A percentile compares a stretch with the other conserved stretches of the same genome.
phyloP scores from a whole-genome alignment of 306 rosid species.

The Quercus ilex region DNA sequence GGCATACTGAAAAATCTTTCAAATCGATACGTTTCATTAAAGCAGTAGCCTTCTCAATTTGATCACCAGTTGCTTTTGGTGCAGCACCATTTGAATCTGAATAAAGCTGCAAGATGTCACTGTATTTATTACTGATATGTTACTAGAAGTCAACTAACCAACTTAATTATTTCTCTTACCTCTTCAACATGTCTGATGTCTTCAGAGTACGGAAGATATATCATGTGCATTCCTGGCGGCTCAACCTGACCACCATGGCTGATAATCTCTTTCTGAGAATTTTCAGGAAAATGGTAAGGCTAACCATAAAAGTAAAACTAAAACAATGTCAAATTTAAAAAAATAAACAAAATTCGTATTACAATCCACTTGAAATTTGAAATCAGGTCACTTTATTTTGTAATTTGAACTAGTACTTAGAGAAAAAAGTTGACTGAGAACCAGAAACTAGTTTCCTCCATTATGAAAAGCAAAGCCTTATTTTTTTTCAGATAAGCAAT shows the following conservation, averaged over 20 bases:
- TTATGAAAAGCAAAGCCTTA: not conserved
- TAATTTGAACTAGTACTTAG: not conserved
- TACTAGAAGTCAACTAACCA: conserved; percentile 16
- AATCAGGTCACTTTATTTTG: not conserved
- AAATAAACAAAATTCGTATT: not conserved
- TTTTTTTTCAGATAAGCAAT: too few relatives aligned
- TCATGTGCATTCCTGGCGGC: conserved; percentile 97
- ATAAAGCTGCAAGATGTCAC: conserved; percentile 50
- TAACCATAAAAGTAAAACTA: not conserved
- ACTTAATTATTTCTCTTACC: conserved; percentile 42
- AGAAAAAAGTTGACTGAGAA: not conserved
- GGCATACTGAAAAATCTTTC: conserved; percentile 78
- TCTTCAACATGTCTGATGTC: conserved; percentile 90
- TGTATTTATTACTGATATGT: conserved; percentile 16
- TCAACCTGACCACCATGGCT: conserved; percentile 75
- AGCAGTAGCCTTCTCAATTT: conserved; percentile 63
- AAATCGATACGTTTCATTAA: conserved; percentile 77
- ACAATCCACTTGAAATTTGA: not conserved
- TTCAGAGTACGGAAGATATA: conserved; percentile 88
- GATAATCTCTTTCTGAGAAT: conserved; percentile 67
- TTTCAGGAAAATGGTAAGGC: not conserved
- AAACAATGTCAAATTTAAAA: not conserved
- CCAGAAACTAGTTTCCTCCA: not conserved
- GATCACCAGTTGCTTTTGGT: conserved; percentile 68
- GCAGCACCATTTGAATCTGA: conserved; percentile 38